Base-by-base conservation (phyloP, 768 basidiomycete species). In the Astraeus odoratus region DNA sequence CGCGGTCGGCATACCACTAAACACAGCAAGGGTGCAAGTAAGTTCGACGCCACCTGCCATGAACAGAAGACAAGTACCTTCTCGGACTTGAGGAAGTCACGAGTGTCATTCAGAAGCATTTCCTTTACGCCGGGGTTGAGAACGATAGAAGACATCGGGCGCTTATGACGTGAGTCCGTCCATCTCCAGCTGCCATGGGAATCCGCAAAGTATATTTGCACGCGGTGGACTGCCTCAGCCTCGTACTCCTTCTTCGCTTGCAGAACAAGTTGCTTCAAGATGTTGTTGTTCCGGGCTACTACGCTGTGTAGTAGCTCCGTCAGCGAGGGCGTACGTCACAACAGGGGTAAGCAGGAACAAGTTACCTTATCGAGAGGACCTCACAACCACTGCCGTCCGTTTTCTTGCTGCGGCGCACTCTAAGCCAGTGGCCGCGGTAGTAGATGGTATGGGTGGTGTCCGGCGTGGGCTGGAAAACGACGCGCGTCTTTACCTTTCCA, bases 1-100 rank as follows among this genome's bases (percentile, higher is more conserved):
- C 90, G 55, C 90, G 82, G 63, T 90, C 86, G n/a, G 86, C 86
- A 54, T 92, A 93, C 90, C 90, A 92, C 80, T 87, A 26, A 46
- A 23, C 39, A 39, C 29, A 26, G 24, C 19, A 50, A 27, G 4
- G 46, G 42, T 5, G 12, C 50, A 13, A 33, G 35, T 37, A 46
- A 39, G 35, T 22, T 26, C 43, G 25, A 19, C 4, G n/a, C 5
- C 16, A 8, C 33, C 24, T 19, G 12, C 10, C 10, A 6, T 39
- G 37, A 25, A 44, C 26, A 27, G n/a, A n/a, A n/a, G 8, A 37
- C 24, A 59, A 65, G 43, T 58, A 76, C 85, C 76, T 86, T 88
- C 64, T 91, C 88, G 46, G 81, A 83, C 54, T 78, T 80, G 55
- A 92, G 73, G 61, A 91, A 92, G 61, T 91, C 89, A 49, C 80